These are phyloP conservation scores for Colletotrichum lentis DNA, from an alignment of 2,329 filamentous ascomycete genomes.

Conservation along the genomic window DNA sequence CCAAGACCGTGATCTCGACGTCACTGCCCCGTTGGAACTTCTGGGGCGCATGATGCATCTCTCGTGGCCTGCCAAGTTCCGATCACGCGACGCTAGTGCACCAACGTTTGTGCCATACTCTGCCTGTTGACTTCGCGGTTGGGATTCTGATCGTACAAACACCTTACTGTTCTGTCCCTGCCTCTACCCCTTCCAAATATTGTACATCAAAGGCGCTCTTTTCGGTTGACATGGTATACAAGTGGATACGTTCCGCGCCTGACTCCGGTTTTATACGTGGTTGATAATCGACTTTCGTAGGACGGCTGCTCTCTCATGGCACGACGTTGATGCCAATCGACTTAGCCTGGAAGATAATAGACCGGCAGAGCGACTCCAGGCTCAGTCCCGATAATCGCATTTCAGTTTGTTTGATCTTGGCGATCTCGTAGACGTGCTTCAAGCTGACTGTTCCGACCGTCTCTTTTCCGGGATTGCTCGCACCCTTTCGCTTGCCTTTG, in stretches of 20 bases:
- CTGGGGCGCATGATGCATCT: conserved; percentile 6
- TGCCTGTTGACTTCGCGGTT: conserved; percentile 17
- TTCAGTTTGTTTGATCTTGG: conserved; percentile 90
- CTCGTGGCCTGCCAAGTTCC: conserved; percentile 4
- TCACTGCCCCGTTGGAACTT: conserved; percentile 10
- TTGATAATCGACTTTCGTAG: conserved; percentile 19
- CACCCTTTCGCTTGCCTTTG: conserved; percentile 81
- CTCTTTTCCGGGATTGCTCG: conserved; percentile 77
- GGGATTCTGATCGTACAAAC: conserved; percentile 32
- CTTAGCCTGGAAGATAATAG: conserved; percentile 77
- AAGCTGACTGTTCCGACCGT: conserved; percentile 84
- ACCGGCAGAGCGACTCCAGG: conserved; percentile 75
- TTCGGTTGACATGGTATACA: conserved; percentile 34
- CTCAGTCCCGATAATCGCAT: conserved; percentile 75
- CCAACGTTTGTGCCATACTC: conserved; percentile 7
- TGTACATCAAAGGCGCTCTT: conserved; percentile 28
- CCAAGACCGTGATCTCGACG: conserved; percentile 13
- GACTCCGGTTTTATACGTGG: conserved; percentile 24
- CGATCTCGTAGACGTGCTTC: conserved; percentile 98
- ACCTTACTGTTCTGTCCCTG: conserved; percentile 14
- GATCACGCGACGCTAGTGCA: conserved; percentile 25
- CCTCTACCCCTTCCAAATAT: conserved; percentile 22
- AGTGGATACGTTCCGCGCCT: conserved; percentile 28
- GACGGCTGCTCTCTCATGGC: conserved; percentile 52
- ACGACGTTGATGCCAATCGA: conserved; percentile 78